Evolutionary conservation across 306 rosid species (phyloP), one percentile per base, ranked within the genome.

Genomic region (Prunus padus): DNA sequence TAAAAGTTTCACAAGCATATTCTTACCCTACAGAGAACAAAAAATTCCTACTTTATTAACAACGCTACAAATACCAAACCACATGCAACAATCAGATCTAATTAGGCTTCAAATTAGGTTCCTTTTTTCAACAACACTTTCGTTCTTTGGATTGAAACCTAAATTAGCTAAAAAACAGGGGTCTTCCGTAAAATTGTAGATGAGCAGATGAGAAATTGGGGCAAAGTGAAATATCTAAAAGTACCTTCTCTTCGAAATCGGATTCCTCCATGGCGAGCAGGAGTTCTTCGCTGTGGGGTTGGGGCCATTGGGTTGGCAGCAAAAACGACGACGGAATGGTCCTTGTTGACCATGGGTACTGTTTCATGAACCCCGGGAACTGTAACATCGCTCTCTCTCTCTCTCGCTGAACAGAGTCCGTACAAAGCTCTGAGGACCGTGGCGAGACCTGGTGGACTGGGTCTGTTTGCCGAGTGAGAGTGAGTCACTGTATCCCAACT

Each of bases 231-330:
- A 28, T 23, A 16, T 11, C 59, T 16, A 30, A 22, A 51, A 42
- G 50, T 51, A 92, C 97, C 99, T 95, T 90, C 37, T 95, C 96
- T 81, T 89, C 97, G 60, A 79, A 95, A 54, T 90, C 97, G 75
- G 97, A 80, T 75, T 95, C 97, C 71, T 95, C 99, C 96, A 90
- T 78, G 67, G 96, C 93, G 60, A 95, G 96, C 33, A 92, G 93
- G 45, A 95, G 89, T 67, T 95, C 98, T 69, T 95, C 97, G 83
- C 80, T 92, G 19, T 92, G 97, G 50, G 96, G 91, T 30, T 88
- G 98, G 8, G 97, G 96, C 96, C 96, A 95, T 57, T 95, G 98
- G 56, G 93, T 86, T 8, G 97, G 98, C 12, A 92, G 84, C 75
- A 89, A 54, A 86, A 82, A 86, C 81, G 97, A 92, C 76, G 99